Evolutionary conservation across 352 stramenopile genomes (phyloP).

Genomic region (Lagenidium giganteum): DNA sequence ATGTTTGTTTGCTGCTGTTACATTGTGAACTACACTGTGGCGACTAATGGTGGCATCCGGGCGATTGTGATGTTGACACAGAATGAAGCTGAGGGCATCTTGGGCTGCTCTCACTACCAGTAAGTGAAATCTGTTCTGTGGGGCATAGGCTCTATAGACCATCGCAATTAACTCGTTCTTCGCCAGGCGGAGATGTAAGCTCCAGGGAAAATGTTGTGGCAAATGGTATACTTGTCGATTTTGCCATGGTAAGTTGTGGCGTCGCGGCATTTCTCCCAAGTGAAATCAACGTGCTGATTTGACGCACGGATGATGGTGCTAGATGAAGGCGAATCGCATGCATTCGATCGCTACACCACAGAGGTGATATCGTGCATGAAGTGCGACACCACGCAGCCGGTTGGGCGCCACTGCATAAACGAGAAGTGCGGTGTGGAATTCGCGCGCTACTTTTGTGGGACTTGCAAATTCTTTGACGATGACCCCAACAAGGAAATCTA

Average conservation of each 20-base stretch:
- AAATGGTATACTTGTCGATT: conserved; percentile 88
- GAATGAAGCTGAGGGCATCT: conserved; percentile 52
- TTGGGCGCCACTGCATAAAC: conserved; percentile 55
- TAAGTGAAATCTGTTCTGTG: conserved; percentile 15
- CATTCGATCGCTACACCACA: conserved; percentile 92
- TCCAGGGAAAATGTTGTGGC: conserved; percentile 84
- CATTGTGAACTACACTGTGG: background rate
- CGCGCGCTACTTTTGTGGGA: conserved; percentile 91
- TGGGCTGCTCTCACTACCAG: conserved; percentile 88
- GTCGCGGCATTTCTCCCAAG: background rate
- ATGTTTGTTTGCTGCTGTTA: conserved; percentile 26
- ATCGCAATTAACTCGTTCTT: background rate
- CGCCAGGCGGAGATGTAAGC: conserved; percentile 71
- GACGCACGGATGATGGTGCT: background rate
- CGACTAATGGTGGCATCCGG: too few relatives aligned
- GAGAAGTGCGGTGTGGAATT: conserved; percentile 74
- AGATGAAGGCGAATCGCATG: conserved; percentile 82
- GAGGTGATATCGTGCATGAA: conserved; percentile 95
- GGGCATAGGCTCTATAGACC: background rate
- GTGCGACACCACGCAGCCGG: conserved; percentile 74
- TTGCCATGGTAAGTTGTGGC: conserved; percentile 72
- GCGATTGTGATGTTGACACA: conserved; percentile 11
- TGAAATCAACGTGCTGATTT: background rate
- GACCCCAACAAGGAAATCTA: conserved; percentile 92
- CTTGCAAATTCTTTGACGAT: conserved; percentile 97